phyloP scores from a whole-genome alignment of 768 basidiomycete species.

The Boletellus ananas region DNA sequence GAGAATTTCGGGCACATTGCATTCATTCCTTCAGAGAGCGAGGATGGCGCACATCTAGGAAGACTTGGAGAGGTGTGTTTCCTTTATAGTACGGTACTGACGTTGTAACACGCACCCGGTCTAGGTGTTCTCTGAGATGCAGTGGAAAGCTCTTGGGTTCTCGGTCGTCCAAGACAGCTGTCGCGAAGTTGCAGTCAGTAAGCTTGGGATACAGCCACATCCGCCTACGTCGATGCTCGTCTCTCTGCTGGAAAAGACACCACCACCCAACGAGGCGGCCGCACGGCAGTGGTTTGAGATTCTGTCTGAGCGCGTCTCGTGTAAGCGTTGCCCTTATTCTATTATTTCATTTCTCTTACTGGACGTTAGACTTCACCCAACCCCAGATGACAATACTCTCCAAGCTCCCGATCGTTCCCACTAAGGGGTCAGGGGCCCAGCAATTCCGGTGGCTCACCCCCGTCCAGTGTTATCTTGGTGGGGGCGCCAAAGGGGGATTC shows the following conservation, averaged over 20 bases:
- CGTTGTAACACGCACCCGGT: not conserved
- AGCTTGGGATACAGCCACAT: conserved; percentile 66
- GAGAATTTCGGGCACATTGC: conserved; percentile 51
- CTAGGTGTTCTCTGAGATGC: conserved; percentile 66
- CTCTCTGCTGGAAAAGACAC: conserved; percentile 51
- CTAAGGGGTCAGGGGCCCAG: conserved; percentile 32
- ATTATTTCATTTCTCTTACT: conserved; percentile 1
- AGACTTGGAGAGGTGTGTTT: conserved; percentile 57
- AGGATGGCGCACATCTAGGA: conserved; percentile 51
- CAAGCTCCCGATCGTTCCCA: conserved; percentile 63
- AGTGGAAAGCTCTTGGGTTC: conserved; percentile 78
- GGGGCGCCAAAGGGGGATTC: conserved; percentile 49
- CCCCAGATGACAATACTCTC: conserved; percentile 57
- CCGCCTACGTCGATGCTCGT: conserved; percentile 64
- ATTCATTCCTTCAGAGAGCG: conserved; percentile 74
- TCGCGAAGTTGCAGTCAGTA: conserved; percentile 49
- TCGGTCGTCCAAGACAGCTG: conserved; percentile 54
- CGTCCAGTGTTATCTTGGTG: conserved; percentile 65
- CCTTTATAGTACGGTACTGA: not conserved
- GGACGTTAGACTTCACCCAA: conserved; percentile 50
- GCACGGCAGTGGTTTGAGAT: conserved; percentile 68
- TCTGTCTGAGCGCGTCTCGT: conserved; percentile 57
- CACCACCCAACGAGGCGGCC: conserved; percentile 49
- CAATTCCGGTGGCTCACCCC: conserved; percentile 52
- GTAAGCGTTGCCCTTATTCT: conserved; percentile 35